These are phyloP conservation scores for Globisporangium echinulatum DNA, from an alignment of 352 stramenopile genomes.

Conservation along the genomic window DNA sequence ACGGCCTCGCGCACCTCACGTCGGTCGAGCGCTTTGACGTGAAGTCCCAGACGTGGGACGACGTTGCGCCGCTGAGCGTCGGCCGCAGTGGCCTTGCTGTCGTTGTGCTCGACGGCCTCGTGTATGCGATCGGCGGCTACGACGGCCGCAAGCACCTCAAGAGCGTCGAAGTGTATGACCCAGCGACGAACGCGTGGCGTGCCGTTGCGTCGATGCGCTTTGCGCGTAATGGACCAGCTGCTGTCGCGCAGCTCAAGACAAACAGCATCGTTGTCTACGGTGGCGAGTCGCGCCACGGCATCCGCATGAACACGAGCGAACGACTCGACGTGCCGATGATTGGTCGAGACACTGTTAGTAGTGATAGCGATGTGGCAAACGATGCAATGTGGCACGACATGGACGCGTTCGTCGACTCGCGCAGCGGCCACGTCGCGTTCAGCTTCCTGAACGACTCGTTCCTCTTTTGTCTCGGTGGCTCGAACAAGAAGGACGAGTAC, in stretches of 20 bases:
- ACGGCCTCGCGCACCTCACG: slow-evolving; percentile 48
- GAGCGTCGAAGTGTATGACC: slow-evolving; percentile 60
- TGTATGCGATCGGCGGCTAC: slow-evolving; percentile 68
- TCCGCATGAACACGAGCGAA: slow-evolving; percentile 61
- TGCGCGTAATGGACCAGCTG: slow-evolving; percentile 53
- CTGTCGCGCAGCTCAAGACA: slow-evolving; percentile 33
- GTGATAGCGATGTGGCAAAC: too few species aligned
- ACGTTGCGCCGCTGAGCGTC: slow-evolving; percentile 37
- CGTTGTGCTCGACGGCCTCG: slow-evolving; percentile 30
- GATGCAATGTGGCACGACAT: slow-evolving; percentile 35
- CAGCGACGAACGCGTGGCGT: slow-evolving; percentile 37
- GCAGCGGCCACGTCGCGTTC: slow-evolving; percentile 58
- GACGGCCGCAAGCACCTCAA: slow-evolving; percentile 58
- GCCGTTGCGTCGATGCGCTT: slow-evolving; percentile 41
- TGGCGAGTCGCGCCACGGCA: slow-evolving; percentile 56
- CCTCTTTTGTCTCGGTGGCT: slow-evolving; percentile 63
- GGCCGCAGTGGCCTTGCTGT: slow-evolving; percentile 56
- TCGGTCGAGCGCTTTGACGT: slow-evolving; percentile 56
- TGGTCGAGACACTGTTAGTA: neutral
- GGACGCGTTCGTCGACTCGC: slow-evolving; percentile 48
- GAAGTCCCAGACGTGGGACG: slow-evolving; percentile 38
- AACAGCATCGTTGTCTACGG: slow-evolving; percentile 62
- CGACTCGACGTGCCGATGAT: slow-evolving; percentile 28
- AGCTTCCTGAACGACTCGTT: slow-evolving; percentile 59
- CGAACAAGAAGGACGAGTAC: slow-evolving; percentile 75